A percentile compares a stretch with the other conserved stretches of the same genome.
phyloP scores from a whole-genome alignment of 768 basidiomycete species.

The Lentinula edodes region DNA sequence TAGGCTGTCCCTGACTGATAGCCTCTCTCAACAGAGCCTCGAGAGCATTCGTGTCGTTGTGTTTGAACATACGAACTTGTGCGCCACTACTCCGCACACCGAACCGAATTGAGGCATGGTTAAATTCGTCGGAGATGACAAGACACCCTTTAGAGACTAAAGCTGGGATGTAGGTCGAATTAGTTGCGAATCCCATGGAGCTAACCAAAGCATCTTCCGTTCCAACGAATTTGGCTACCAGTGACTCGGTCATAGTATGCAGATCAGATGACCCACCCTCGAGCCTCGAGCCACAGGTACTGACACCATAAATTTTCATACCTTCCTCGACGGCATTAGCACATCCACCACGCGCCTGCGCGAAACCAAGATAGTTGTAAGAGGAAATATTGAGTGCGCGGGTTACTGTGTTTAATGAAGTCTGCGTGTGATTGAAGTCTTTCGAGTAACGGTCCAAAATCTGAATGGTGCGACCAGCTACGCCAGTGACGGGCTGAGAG shows the following conservation, averaged over 20 bases:
- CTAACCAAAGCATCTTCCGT: constrained; percentile 86
- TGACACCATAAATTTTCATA: constrained; percentile 79
- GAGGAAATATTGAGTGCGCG: constrained; percentile 95
- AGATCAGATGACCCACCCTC: constrained; percentile 83
- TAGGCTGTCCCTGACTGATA: constrained; percentile 95
- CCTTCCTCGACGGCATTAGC: constrained; percentile 89
- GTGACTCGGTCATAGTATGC: constrained; percentile 72
- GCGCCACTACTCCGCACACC: constrained; percentile 89
- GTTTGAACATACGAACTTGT: constrained; percentile 89
- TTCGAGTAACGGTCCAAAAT: constrained; percentile 78
- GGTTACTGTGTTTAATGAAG: constrained; percentile 71
- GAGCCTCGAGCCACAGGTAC: constrained; percentile 69
- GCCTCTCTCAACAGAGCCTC: constrained; percentile 81
- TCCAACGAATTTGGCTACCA: constrained; percentile 88
- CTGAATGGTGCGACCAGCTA: constrained; percentile 89
- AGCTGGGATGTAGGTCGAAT: constrained; percentile 90
- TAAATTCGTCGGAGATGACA: constrained; percentile 95
- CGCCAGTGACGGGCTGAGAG: constrained; percentile 86
- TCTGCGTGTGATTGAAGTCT: constrained; percentile 76
- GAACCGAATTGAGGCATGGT: constrained; percentile 95
- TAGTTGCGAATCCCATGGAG: constrained; percentile 95
- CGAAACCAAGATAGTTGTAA: constrained; percentile 99
- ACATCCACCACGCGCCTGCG: constrained; percentile 86
- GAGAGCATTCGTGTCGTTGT: constrained; percentile 85
- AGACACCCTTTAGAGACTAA: constrained; percentile 87